Evolutionary conservation across 495 filamentous ascomycete species (phyloP).

Genomic region (Schizothecium vesticola): DNA sequence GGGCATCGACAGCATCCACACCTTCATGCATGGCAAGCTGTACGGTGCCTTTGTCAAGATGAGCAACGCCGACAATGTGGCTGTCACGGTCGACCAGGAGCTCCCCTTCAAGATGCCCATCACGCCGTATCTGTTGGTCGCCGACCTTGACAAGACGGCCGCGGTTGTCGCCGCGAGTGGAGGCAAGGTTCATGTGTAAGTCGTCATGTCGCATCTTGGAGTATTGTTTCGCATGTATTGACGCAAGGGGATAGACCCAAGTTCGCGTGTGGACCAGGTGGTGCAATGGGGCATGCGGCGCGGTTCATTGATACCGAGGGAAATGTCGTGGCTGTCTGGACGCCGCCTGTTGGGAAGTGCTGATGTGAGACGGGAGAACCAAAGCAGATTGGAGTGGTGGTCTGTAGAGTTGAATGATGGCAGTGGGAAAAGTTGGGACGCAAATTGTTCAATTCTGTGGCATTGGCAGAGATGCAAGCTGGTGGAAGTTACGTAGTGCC

Average conservation of each 20-base stretch:
- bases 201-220: neutral
- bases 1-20: slow-evolving; percentile 4
- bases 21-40: slow-evolving; percentile 2
- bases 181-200: slow-evolving; percentile 9
- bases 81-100: neutral
- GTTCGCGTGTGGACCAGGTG: slow-evolving; percentile 2
- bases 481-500: too few relatives aligned
- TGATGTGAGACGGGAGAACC: neutral
- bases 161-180: neutral
- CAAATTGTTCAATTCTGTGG: neutral
- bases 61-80: neutral
- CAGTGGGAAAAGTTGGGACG: too few relatives aligned
- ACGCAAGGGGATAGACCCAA: slow-evolving; percentile 1
- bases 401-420: too few relatives aligned
- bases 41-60: slow-evolving; percentile 13
- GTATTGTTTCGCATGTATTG: neutral
- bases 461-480: neutral
- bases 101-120: neutral
- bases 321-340: slow-evolving; percentile 7
- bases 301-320: slow-evolving; percentile 11
- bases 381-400: neutral
- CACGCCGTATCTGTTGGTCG: neutral
- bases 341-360: neutral
- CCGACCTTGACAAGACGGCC: slow-evolving; percentile 1
- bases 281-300: slow-evolving; percentile 2